Conservation (phyloP, 441 rosid species). For the Rhodomyrtus psidioides region DNA sequence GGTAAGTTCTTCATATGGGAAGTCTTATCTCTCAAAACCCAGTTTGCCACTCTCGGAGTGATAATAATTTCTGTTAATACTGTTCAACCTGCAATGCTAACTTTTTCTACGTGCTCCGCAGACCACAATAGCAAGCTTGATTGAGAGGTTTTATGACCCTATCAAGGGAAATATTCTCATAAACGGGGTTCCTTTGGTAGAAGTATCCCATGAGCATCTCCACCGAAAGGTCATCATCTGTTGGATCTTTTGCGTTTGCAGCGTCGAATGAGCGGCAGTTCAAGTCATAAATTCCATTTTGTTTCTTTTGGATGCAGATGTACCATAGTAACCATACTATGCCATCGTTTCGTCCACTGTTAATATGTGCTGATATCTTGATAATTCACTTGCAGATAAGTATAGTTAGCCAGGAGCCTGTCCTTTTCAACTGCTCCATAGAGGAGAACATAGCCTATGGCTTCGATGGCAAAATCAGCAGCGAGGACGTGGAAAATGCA, state of each 20-base stretch:
- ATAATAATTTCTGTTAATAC: background rate
- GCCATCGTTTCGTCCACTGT: background rate
- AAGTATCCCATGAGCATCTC: conserved; percentile 76
- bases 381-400: conserved; percentile 44
- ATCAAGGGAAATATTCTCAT: conserved; percentile 68
- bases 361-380: background rate
- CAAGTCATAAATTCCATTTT: background rate
- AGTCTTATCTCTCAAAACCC: background rate
- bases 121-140: conserved; percentile 88
- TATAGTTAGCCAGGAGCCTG: conserved; percentile 96
- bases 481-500: conserved; percentile 49
- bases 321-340: background rate
- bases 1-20: conserved; percentile 24
- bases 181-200: conserved; percentile 74
- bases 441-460: conserved; percentile 93
- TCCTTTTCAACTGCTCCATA: conserved; percentile 81
- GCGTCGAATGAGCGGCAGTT: background rate
- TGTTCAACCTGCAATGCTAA: background rate
- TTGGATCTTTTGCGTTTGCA: background rate
- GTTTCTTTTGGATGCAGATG: background rate
- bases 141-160: conserved; percentile 93
- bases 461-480: conserved; percentile 51
- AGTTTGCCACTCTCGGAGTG: background rate
- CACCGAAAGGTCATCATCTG: conserved; percentile 51
- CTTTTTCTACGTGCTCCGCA: conserved; percentile 20